phyloP scores from a whole-genome alignment of 2,329 filamentous ascomycete genomes.

The Neopestalotiopsis sp. region DNA sequence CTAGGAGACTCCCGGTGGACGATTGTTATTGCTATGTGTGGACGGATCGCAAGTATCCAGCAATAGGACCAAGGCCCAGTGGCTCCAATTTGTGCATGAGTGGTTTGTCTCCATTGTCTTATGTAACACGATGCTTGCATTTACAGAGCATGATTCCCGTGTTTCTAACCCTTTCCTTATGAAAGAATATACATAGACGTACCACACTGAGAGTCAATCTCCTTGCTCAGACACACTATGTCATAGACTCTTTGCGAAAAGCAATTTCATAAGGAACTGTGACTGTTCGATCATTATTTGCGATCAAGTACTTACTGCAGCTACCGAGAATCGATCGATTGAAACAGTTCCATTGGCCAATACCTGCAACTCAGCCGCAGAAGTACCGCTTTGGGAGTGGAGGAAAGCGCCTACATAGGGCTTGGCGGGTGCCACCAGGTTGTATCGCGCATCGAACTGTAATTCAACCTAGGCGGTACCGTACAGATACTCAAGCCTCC shows the following conservation, averaged over 20 bases:
- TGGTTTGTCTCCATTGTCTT: no score
- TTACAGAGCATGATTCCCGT: no score
- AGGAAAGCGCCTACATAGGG: not conserved
- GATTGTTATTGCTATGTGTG: not conserved
- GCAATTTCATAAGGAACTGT: not conserved
- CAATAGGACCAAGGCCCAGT: not conserved
- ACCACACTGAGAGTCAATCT: no score
- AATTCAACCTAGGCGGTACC: not conserved
- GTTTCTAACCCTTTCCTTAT: no score
- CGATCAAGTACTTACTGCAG: not conserved
- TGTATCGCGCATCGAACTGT: not conserved
- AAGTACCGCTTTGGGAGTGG: not conserved
- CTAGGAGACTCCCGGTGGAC: not conserved
- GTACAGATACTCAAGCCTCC: no score
- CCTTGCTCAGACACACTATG: not conserved
- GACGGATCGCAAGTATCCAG: not conserved
- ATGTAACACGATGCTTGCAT: no score
- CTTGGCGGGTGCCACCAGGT: not conserved
- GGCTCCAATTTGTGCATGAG: not conserved
- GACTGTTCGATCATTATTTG: not conserved
- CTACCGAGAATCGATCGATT: not conserved
- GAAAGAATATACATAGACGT: no score
- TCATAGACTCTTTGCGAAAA: not conserved
- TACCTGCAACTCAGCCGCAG: not conserved
- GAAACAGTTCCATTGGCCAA: not conserved